Percentiles rank a stretch among this genome's conserved stretches.
Conservation (phyloP, 2,329 filamentous ascomycete species). For the Trichoderma oligosporum region DNA sequence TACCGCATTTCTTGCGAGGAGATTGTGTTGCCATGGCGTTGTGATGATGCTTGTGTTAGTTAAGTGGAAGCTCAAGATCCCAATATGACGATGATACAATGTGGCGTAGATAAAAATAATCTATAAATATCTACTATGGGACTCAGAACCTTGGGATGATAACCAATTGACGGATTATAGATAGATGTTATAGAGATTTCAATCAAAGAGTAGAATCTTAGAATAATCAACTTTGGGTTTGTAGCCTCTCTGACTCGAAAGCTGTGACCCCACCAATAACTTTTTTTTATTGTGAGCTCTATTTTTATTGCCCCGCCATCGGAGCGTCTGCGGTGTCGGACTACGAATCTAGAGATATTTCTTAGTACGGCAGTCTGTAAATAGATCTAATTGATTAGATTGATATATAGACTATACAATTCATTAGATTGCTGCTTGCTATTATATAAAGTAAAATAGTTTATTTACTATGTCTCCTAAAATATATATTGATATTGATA, state of each 20-base stretch:
- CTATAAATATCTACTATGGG: no score
- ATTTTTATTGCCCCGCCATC: conserved; percentile 32
- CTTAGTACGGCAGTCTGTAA: no score
- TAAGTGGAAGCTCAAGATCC: not conserved
- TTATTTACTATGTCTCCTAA: not conserved
- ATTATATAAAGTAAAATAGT: not conserved
- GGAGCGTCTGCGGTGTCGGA: conserved; percentile 24
- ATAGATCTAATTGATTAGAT: no score
- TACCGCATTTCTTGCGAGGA: conserved; percentile 55
- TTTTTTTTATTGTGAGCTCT: conserved; percentile 15
- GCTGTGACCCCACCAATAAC: conserved; percentile 27
- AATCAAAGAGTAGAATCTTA: not conserved
- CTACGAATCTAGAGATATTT: no score
- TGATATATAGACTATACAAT: no score
- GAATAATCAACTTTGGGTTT: not conserved
- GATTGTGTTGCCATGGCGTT: conserved; percentile 33
- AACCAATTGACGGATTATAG: not conserved
- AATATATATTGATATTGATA: not conserved
- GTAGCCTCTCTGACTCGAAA: not conserved
- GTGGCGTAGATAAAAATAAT: not conserved
- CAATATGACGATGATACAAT: not conserved
- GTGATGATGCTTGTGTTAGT: not conserved
- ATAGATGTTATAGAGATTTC: not conserved
- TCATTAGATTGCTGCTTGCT: not conserved
- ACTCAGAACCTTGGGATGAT: no score